These are phyloP conservation scores for Prunus yedoensis DNA, from an alignment of 331 rosid genomes.

Conservation along the genomic window DNA sequence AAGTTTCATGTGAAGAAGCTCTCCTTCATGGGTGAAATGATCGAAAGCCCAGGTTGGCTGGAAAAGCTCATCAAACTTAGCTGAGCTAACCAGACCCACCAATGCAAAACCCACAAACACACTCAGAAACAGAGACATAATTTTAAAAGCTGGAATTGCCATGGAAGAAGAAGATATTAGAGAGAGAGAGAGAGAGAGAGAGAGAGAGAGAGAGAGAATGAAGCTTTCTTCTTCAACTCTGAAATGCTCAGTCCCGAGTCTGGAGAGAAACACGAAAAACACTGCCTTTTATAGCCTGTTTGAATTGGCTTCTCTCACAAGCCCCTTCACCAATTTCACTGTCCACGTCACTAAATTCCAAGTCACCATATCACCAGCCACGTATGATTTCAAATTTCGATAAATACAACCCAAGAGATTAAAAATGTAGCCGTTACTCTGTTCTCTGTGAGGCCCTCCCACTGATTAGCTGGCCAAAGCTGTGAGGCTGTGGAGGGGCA, in stretches of 20 bases:
- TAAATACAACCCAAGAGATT: neutral
- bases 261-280: constrained; percentile 13
- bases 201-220: too few relatives aligned
- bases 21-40: constrained; percentile 76
- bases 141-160: constrained; percentile 20
- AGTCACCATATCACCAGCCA: constrained; percentile 53
- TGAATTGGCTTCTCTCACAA: constrained; percentile 43
- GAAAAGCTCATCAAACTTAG: constrained; percentile 76
- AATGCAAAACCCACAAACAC: constrained; percentile 40
- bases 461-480: constrained; percentile 65
- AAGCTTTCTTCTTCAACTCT: constrained; percentile 33
- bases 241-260: constrained; percentile 17
- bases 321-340: constrained; percentile 18
- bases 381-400: constrained; percentile 36
- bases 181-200: too few relatives aligned
- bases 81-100: constrained; percentile 47
- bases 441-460: neutral
- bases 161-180: too few relatives aligned
- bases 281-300: constrained; percentile 40
- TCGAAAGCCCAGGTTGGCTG: constrained; percentile 87
- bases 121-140: constrained; percentile 24
- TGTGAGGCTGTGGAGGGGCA: constrained; percentile 24
- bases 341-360: constrained; percentile 36
- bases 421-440: constrained; percentile 62
- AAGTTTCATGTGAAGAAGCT: constrained; percentile 68